Base-by-base conservation (phyloP, 2,329 filamentous ascomycete species). In the Cadophora malorum region DNA sequence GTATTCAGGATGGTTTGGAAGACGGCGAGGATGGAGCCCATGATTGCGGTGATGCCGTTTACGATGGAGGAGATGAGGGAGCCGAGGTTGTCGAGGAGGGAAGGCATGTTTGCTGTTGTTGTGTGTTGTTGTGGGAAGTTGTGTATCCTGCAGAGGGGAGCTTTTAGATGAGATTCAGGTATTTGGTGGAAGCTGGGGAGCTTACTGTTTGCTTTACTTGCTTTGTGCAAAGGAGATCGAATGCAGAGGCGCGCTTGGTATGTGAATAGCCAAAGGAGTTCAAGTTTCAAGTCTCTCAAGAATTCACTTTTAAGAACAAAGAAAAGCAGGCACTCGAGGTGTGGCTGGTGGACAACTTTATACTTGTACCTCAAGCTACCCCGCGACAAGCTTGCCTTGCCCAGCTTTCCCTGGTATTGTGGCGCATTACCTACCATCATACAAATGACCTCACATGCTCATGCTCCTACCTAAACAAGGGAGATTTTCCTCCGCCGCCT, bases 11-110 rank as follows among this genome's bases (percentile, higher is more conserved):
- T 69, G 19, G 68, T 68, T 67, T 76, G 72, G 66, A 76, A 69
- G 59, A 77, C 65, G 16, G 73, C 75, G 47, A 76, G 28, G 70
- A 77, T 71, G n/a, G 72, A 73, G 59, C 59, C 59, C 52, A 77
- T 61, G 23, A 71, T 61, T 9, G 73, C 70, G 14, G 61, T 69
- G 41, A 77, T 73, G 31, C 72, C 66, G 52, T 66, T n/a, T 67
- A 76, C 61, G 71, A 77, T 73, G 1, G 74, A 76, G 49, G 68
- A 63, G 64, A 77, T 55, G 61, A 77, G 66, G 19, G 64, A 69
- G 14, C 47, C 55, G 64, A 77, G 38, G 31, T 69, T 72, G 23
- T 74, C 72, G 41, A 73, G 14, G 56, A 77, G 23, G 23, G 76
- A 76, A 70, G 76, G 74, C 74, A 77, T 77, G 52, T 14, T 56